Evolutionary conservation across 805 yeast species (phyloP).

Genomic region (Barnettozyma vustinii): DNA sequence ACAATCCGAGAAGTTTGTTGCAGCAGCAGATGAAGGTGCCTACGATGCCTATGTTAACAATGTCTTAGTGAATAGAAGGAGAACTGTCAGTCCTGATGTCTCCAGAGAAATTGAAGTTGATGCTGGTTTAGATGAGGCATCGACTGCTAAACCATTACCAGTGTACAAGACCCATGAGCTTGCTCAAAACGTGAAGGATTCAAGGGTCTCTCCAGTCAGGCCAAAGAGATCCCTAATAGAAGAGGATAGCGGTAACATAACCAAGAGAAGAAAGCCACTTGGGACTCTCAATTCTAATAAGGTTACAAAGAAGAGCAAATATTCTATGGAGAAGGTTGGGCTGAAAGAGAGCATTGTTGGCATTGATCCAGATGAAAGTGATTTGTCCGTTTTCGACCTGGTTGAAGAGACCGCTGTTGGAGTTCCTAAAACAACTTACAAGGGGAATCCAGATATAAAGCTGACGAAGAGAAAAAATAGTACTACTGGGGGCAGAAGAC

Average conservation of each 20-base stretch:
- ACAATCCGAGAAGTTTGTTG: conserved; percentile 51
- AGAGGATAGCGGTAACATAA: conserved; percentile 20
- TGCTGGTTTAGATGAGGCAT: neutral
- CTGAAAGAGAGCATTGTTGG: conserved; percentile 1
- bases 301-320: conserved; percentile 8
- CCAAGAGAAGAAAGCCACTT: conserved; percentile 26
- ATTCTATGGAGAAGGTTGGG: conserved; percentile 9
- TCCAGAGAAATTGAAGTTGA: conserved; percentile 2
- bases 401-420: conserved; percentile 26
- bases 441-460: conserved; percentile 19
- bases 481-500: conserved; percentile 18
- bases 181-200: conserved; percentile 9
- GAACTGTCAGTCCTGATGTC: conserved; percentile 3
- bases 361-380: conserved; percentile 13
- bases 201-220: conserved; percentile 12
- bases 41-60: conserved; percentile 4
- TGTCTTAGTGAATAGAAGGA: conserved; percentile 8
- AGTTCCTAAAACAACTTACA: conserved; percentile 24
- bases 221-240: conserved; percentile 14
- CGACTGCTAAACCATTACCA: neutral
- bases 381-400: conserved; percentile 26
- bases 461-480: conserved; percentile 13
- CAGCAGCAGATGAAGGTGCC: conserved; percentile 41
- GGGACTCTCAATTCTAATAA: conserved; percentile 15
- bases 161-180: neutral